Base-by-base conservation (phyloP, 2,329 filamentous ascomycete genomes). In the Paraconiothyrium sp. region DNA sequence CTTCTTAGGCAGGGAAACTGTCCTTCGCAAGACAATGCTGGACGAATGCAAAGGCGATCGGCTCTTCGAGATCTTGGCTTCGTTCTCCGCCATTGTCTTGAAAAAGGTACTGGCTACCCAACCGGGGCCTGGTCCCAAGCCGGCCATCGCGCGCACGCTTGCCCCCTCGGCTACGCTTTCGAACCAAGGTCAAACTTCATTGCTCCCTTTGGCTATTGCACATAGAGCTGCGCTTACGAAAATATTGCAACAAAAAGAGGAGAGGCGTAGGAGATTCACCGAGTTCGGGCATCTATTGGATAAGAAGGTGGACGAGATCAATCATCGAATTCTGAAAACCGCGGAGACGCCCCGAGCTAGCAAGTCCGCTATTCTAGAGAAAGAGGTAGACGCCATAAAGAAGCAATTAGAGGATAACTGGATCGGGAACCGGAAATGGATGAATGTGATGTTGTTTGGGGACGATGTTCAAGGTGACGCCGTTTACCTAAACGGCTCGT, bases 31-130 rank as follows among this genome's bases (percentile, higher is more conserved):
- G 82, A 97, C 93, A 0, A 97, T 97, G 92, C 83, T 99, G 55
- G 95, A 99, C 75, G 94, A 99, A 71, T 99, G 95, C 80, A 94
- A 91, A 67, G 94, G 94, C 6, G 93, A 97, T 58, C 90, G 92
- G 65, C 87, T 98, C 58, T 93, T 94, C 75, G 95, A 99, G 74
- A 82, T 97, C 1, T 84, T 98, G 32, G 88, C 92, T 3, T 84
- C 88, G 0, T 96, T 99, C 71, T 97, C 94, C 1, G 92, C 91
- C 14, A 87, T 89, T 0, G 93, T 97, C 0, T 78, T 98, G 64
- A 91, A 91, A 72, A 93, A 90, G 72, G 78, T 87, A 0, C 79
- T 91, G 1, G 81, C 84, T 0, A 81, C 46, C 74, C 81, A 82
- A 44, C 83, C 85, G 10, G 85, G 86, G 22, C 60, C 50, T 0